These are phyloP conservation scores for Harringtonia lauricola DNA, from an alignment of 2,329 filamentous ascomycete genomes.

Conservation along the genomic window DNA sequence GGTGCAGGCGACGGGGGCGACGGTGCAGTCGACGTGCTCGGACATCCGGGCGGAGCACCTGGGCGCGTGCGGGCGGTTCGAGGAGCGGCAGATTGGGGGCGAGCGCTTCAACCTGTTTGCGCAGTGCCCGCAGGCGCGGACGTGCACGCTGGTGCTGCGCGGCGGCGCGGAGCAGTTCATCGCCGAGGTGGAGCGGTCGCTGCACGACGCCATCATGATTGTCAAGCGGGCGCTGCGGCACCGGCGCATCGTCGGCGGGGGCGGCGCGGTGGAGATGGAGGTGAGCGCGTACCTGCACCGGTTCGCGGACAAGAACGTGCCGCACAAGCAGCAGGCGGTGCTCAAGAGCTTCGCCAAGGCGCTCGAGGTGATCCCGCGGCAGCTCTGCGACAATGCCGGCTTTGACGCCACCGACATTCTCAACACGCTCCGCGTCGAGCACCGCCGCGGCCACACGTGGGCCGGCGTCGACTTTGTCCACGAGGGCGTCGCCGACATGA, in stretches of 20 bases:
- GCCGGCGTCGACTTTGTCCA: conserved; percentile 90
- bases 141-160: conserved; percentile 88
- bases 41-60: conserved; percentile 85
- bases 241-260: conserved; percentile 86
- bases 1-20: conserved; percentile 86
- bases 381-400: conserved; percentile 96
- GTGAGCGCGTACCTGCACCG: conserved; percentile 85
- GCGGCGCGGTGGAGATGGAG: conserved; percentile 94
- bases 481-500: conserved; percentile 89
- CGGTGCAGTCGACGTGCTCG: conserved; percentile 89
- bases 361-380: conserved; percentile 89
- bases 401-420: conserved; percentile 98
- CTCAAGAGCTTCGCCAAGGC: conserved; percentile 98
- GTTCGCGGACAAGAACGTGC: conserved; percentile 85
- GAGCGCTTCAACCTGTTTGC: conserved; percentile 99
- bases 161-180: conserved; percentile 99
- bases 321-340: conserved; percentile 91
- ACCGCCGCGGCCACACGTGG: conserved; percentile 87
- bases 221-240: conserved; percentile 97
- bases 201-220: conserved; percentile 99
- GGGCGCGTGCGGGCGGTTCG: conserved; percentile 80
- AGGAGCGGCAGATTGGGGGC: conserved; percentile 93
- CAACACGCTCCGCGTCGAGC: conserved; percentile 91
- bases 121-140: conserved; percentile 89
- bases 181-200: conserved; percentile 90